phyloP scores from a whole-genome alignment of 352 stramenopile species.

The Hyphochytrium catenoides region DNA sequence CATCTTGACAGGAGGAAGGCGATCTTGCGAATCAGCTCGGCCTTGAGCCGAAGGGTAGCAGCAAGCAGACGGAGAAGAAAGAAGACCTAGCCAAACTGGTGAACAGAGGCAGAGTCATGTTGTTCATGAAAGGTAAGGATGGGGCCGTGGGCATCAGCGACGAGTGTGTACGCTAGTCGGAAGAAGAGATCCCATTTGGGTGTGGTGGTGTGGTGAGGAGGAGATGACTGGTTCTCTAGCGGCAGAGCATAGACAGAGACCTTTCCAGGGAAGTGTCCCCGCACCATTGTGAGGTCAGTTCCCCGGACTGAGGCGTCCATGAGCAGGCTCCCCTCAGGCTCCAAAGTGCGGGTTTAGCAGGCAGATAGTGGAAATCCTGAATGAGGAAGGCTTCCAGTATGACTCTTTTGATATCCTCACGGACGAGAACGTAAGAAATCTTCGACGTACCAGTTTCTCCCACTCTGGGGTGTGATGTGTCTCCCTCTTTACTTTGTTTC shows the following conservation, averaged over 20 bases:
- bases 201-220: no score
- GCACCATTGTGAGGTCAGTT: no score
- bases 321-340: conserved; percentile 32
- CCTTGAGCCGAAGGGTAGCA: conserved; percentile 65
- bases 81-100: conserved; percentile 59
- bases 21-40: conserved; percentile 65
- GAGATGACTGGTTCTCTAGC: no score
- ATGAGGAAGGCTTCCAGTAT: conserved; percentile 68
- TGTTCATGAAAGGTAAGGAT: conserved; percentile 90
- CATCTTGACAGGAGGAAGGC: conserved; percentile 41
- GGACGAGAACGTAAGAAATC: conserved; percentile 55
- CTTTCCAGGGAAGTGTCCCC: no score
- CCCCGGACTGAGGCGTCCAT: no score
- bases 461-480: no score
- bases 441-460: no score
- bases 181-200: no score
- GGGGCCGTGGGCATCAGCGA: neutral
- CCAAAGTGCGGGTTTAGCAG: conserved; percentile 88
- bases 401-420: conserved; percentile 90
- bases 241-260: no score
- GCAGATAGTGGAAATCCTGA: conserved; percentile 78
- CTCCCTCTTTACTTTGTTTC: no score
- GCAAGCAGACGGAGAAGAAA: conserved; percentile 10
- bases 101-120: conserved; percentile 71
- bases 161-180: neutral